phyloP scores from a whole-genome alignment of 805 yeast genomes.

The Spathaspora girioi region DNA sequence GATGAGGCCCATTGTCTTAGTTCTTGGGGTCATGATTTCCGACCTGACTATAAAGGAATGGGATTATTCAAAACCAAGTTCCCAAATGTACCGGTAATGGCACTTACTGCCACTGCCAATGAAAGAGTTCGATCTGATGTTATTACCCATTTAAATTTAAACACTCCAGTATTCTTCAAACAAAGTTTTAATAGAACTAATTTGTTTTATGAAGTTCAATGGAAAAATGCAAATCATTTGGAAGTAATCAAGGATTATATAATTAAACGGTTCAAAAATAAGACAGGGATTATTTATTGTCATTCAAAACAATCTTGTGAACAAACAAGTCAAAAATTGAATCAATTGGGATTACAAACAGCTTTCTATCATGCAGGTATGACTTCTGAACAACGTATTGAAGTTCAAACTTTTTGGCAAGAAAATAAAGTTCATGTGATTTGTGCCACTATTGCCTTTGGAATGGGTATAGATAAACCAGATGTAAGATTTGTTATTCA shows the following conservation, averaged over 20 bases:
- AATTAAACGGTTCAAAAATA: slow-evolving; percentile 44
- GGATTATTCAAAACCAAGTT: slow-evolving; percentile 66
- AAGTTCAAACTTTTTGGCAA: slow-evolving; percentile 85
- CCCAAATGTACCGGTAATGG: slow-evolving; percentile 88
- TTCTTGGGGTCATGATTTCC: slow-evolving; percentile 97
- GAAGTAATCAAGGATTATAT: slow-evolving; percentile 62
- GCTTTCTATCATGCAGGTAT: slow-evolving; percentile 94
- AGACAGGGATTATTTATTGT: slow-evolving; percentile 90
- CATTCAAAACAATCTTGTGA: slow-evolving; percentile 90
- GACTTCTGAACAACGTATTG: slow-evolving; percentile 67
- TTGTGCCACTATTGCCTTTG: slow-evolving; percentile 97
- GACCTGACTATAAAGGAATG: slow-evolving; percentile 90
- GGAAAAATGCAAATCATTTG: slow-evolving; percentile 54
- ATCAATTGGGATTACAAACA: slow-evolving; percentile 58
- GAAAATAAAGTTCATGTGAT: slow-evolving; percentile 64
- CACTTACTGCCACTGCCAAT: slow-evolving; percentile 95
- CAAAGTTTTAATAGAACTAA: slow-evolving; percentile 93
- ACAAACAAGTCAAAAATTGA: slow-evolving; percentile 61
- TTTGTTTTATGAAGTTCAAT: slow-evolving; percentile 70
- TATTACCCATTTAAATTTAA: slow-evolving; percentile 67
- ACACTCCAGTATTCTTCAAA: slow-evolving; percentile 60
- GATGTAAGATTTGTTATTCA: slow-evolving; percentile 93
- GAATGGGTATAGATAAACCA: slow-evolving; percentile 98
- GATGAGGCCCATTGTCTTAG: slow-evolving; percentile 99
- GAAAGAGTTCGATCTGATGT: slow-evolving; percentile 86